Conservation (phyloP, 768 basidiomycete species). For the Mycena albidolilacea region DNA sequence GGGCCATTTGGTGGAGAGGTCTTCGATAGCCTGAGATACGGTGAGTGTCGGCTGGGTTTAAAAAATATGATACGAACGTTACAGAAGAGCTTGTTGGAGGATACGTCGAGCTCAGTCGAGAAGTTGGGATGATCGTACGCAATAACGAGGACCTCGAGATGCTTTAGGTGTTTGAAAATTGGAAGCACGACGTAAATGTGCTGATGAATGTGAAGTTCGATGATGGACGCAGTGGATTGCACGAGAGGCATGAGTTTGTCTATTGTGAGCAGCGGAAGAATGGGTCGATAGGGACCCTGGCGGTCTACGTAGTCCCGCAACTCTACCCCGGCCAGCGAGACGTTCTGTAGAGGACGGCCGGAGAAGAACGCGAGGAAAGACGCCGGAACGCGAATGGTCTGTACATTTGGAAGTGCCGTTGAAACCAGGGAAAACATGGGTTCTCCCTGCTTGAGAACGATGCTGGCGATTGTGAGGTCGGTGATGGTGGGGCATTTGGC, state of each 20-base stretch:
- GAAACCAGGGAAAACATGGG: conserved; percentile 14
- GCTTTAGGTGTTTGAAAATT: conserved; percentile 18
- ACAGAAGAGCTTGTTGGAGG: conserved; percentile 10
- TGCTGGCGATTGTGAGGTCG: conserved; percentile 27
- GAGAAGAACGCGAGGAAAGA: conserved; percentile 19
- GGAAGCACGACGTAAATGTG: conserved; percentile 30
- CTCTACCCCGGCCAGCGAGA: conserved; percentile 19
- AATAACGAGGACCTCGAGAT: conserved; percentile 25
- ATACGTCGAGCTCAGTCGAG: background rate
- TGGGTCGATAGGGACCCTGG: background rate
- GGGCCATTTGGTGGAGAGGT: conserved; percentile 27
- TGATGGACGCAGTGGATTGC: conserved; percentile 8
- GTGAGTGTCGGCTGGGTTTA: background rate
- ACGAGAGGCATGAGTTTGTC: conserved; percentile 11
- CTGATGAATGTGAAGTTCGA: conserved; percentile 32
- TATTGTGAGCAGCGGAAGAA: conserved; percentile 20
- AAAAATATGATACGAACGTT: background rate
- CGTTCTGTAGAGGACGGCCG: conserved; percentile 23
- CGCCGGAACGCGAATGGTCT: conserved; percentile 13
- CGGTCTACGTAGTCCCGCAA: background rate
- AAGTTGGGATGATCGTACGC: conserved; percentile 34
- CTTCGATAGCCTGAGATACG: background rate
- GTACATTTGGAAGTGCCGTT: conserved; percentile 8
- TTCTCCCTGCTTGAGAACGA: background rate
- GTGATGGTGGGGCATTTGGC: conserved; percentile 29